Conservation (phyloP, 164 flowering plant species). For the Piper betle region DNA sequence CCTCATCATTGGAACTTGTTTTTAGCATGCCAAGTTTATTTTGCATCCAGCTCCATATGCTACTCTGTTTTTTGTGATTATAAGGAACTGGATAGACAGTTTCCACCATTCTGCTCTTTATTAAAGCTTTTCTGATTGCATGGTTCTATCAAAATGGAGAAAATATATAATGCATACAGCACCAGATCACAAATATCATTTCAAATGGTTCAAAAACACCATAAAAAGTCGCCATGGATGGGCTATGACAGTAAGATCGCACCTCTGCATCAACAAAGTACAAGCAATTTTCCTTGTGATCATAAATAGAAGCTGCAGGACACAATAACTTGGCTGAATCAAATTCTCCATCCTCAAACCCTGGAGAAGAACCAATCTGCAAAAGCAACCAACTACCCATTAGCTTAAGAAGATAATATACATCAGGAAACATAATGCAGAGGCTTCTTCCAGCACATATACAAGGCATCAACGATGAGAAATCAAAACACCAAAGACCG, state of each 20-base stretch:
- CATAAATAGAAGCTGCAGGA: constrained; percentile 75
- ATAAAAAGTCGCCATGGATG: background rate
- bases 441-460: background rate
- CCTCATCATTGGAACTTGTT: constrained; percentile 18
- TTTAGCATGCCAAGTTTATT: constrained; percentile 41
- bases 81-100: constrained; percentile 44
- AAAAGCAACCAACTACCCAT: constrained; percentile 19
- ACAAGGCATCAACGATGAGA: background rate
- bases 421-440: background rate
- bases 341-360: constrained; percentile 96
- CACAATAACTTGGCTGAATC: constrained; percentile 63
- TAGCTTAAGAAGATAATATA: constrained; percentile 3
- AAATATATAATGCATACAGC: background rate
- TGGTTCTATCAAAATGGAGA: constrained; percentile 49
- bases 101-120: constrained; percentile 56
- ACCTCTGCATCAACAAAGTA: constrained; percentile 95
- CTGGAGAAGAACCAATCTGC: constrained; percentile 95
- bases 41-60: constrained; percentile 65
- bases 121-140: constrained; percentile 84
- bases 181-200: too few species aligned
- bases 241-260: constrained; percentile 1
- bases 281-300: constrained; percentile 46
- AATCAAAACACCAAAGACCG: background rate
- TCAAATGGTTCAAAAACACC: background rate
- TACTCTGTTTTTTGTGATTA: constrained; percentile 18